Percentiles rank a stretch among this genome's conserved stretches.
Evolutionary conservation across 441 rosid genomes (phyloP).

Genomic region (Macaranga tanarius): DNA sequence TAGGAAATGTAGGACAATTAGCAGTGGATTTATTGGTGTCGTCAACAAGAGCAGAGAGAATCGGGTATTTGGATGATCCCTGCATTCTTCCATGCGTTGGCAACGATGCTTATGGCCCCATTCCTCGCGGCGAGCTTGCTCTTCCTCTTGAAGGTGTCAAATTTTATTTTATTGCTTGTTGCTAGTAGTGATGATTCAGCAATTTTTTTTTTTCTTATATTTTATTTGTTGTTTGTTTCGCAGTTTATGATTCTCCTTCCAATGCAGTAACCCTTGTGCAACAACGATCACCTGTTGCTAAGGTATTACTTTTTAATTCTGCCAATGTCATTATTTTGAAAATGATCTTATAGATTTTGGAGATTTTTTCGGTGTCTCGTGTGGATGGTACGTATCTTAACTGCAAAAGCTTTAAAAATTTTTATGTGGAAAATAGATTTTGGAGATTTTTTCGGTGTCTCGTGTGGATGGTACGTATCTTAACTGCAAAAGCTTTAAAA

Average conservation of each 20-base stretch:
- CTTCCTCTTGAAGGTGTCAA: constrained; percentile 92
- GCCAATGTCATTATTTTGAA: too few species aligned
- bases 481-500: too few species aligned
- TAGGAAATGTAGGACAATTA: constrained; percentile 91
- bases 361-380: too few species aligned
- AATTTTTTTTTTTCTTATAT: background rate
- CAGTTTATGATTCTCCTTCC: constrained; percentile 64
- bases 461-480: too few species aligned
- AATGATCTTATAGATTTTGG: background rate
- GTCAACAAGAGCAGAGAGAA: constrained; percentile 57
- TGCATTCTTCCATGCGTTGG: constrained; percentile 85
- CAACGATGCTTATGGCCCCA: constrained; percentile 71
- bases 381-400: too few species aligned
- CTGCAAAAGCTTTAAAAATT: too few species aligned
- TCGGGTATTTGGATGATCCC: constrained; percentile 76
- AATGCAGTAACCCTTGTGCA: constrained; percentile 53
- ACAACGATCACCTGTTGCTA: constrained; percentile 73
- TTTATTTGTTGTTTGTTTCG: constrained; percentile 12
- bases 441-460: too few species aligned
- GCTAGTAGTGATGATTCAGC: background rate
- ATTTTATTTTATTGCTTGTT: too few species aligned
- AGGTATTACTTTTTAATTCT: constrained; percentile 36
- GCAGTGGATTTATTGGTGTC: constrained; percentile 83
- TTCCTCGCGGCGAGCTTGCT: constrained; percentile 70
- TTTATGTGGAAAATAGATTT: too few species aligned